Evolutionary conservation across 768 basidiomycete species (phyloP), one percentile per base, ranked within the genome.

Genomic region (Kondoa malvinella): DNA sequence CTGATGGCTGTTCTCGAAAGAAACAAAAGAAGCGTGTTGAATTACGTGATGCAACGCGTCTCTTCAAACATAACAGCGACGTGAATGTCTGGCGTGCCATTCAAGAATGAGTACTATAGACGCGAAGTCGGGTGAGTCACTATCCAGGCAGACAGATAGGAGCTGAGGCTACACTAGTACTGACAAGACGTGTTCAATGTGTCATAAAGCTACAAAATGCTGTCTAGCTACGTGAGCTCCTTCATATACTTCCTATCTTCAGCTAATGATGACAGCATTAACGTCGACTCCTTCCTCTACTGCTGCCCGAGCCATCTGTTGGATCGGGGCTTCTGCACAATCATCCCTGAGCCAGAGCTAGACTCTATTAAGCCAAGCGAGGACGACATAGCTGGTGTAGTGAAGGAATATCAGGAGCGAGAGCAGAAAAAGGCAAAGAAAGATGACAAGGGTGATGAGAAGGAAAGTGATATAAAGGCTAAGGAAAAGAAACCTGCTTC

Each of bases 381-480:
- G 21, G 40, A 50, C 40, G 40, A 50, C 12, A 8, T 8, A 50
- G 40, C 40, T 21, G 40, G 8, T 50, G 58, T 57, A 4, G 57
- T 68, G 2, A 58, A 57, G 67, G 57, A 72, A 62, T 73, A 62
- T 68, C 67, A 71, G 34, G 61, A 31, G 56, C 59, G 64, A 64
- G 70, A 71, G 69, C 64, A 31, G 34, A 40, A 32, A 27, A 66
- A 68, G n/a, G 67, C 66, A 65, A 31, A 57, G 57, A 67, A 68
- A 17, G 69, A 66, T 4, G 69, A 69, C 65, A 30, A 25, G 17
- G 67, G 40, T 32, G 67, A 68, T 59, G 62, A 67, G 62, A 65
- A 50, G 40, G 21, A 50, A 21, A 21, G 21, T 21, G 40, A 50
- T 50, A 8, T 32, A 3, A 60, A 64, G 56, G 40, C 27, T 17